These are phyloP conservation scores for Arthrobotrys conoides DNA, from an alignment of 2,329 filamentous ascomycete genomes.

Conservation along the genomic window DNA sequence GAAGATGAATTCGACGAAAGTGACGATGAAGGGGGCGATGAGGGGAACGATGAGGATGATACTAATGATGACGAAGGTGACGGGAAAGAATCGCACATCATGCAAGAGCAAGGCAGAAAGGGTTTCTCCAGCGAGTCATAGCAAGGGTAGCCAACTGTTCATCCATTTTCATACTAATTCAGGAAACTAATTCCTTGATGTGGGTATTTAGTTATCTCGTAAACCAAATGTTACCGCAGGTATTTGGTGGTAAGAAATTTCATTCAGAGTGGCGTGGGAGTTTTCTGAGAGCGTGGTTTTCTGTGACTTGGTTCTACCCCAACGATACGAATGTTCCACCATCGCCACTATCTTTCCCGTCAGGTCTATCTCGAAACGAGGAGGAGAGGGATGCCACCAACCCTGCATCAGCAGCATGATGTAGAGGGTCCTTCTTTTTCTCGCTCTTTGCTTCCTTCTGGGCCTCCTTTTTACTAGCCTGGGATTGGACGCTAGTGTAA, in stretches of 20 bases:
- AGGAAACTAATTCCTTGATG: conserved; percentile 5
- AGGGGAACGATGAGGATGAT: neutral
- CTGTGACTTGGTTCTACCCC: conserved; percentile 13
- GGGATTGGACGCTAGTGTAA: conserved; percentile 55
- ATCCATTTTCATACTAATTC: conserved; percentile 9
- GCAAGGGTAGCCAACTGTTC: conserved; percentile 13
- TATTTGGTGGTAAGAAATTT: neutral
- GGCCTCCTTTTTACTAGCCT: conserved; percentile 52
- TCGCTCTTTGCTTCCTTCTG: conserved; percentile 30
- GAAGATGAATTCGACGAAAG: conserved; percentile 8
- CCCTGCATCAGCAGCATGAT: conserved; percentile 46
- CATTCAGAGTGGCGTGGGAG: conserved; percentile 44
- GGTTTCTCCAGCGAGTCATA: neutral
- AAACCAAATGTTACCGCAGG: no score
- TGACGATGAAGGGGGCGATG: conserved; percentile 7
- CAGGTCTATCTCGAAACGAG: conserved; percentile 13
- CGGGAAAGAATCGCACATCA: conserved; percentile 44
- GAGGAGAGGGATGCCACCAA: conserved; percentile 50
- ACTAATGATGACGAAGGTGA: neutral
- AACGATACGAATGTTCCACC: conserved; percentile 55
- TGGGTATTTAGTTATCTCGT: no score
- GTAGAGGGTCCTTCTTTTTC: conserved; percentile 32
- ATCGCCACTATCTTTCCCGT: conserved; percentile 49
- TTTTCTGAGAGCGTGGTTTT: conserved; percentile 1
- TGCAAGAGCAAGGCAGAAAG: neutral